phyloP scores from a whole-genome alignment of 1,139 yeast genomes.

The Debaryomyces udenii region DNA sequence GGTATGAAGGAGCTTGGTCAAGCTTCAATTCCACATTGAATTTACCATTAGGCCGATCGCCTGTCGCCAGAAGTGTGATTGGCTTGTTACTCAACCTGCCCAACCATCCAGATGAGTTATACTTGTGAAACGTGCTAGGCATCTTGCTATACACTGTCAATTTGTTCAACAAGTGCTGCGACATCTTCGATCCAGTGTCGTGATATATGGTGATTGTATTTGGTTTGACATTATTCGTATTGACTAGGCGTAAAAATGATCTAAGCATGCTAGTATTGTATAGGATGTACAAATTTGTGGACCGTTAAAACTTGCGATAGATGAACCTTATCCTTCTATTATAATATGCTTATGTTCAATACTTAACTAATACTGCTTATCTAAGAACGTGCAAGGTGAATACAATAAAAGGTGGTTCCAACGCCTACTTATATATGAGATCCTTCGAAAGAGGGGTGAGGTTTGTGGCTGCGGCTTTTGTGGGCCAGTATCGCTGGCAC shows the following conservation, averaged over 20 bases:
- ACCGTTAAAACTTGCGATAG: no score
- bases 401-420: neutral
- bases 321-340: no score
- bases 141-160: constrained; percentile 24
- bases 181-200: constrained; percentile 29
- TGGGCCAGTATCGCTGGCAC: neutral
- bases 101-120: constrained; percentile 12
- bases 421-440: neutral
- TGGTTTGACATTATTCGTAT: constrained; percentile 8
- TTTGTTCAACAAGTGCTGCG: constrained; percentile 31
- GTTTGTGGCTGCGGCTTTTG: constrained; percentile 7
- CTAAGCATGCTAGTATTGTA: constrained; percentile 10
- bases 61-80: neutral
- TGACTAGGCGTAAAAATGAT: constrained; percentile 15
- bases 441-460: neutral
- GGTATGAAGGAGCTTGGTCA: constrained; percentile 28
- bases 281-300: no score
- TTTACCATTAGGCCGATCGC: constrained; percentile 15
- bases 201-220: constrained; percentile 33
- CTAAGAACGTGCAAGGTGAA: no score
- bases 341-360: no score
- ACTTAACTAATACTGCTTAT: no score
- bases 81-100: neutral
- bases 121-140: constrained; percentile 26
- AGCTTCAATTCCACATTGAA: constrained; percentile 29